Base-by-base conservation (phyloP, 345 rosid genomes). In the Eucalyptus leucophloia region DNA sequence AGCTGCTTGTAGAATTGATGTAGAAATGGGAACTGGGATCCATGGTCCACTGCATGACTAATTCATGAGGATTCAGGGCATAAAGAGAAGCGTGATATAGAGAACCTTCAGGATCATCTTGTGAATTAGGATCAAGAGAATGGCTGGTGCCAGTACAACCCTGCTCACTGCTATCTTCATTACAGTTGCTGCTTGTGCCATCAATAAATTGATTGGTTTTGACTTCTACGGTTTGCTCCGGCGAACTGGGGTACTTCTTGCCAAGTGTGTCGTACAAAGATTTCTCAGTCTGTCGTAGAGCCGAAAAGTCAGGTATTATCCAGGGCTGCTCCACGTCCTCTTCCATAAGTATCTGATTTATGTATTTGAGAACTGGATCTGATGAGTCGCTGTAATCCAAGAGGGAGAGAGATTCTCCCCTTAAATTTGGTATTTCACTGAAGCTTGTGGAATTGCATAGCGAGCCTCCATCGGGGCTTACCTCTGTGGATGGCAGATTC, bases 331-430 rank as follows among this genome's bases (percentile, higher is more conserved):
- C 95, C 91, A 94, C 88, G 89, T 92, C 94, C 94, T 95, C 98
- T 89, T 96, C 98, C 98, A 96, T 92, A 24, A 95, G 97, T 86
- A 95, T 87, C 94, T 94, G 95, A 88, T 87, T 92, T 32, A 96
- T 93, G 91, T 95, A 96, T 90, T 88, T 93, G 90, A 95, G 94
- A 42, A 95, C 92, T 3, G 95, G 89, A 44, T 95, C 95, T 2
- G 94, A 88, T 42, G 93, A 94, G 16, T 93, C 92, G 51, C 88
- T 92, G 87, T 94, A 96, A 72, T 92, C 95, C 10, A 92, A 56
- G 92, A 96, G 88, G 34, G 40, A 49, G 54, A 53, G 40, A 53
- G 93, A 86, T 9, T 49, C 90, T 40, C 88, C 88, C 40, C 51
- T 34, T 8, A 32, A 19, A 60, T 49, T 87, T 69, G 49, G 45